These are phyloP conservation scores for Phlyctochytrium planicorne DNA, from an alignment of 192 early-diverging fungal species.

Conservation along the genomic window DNA sequence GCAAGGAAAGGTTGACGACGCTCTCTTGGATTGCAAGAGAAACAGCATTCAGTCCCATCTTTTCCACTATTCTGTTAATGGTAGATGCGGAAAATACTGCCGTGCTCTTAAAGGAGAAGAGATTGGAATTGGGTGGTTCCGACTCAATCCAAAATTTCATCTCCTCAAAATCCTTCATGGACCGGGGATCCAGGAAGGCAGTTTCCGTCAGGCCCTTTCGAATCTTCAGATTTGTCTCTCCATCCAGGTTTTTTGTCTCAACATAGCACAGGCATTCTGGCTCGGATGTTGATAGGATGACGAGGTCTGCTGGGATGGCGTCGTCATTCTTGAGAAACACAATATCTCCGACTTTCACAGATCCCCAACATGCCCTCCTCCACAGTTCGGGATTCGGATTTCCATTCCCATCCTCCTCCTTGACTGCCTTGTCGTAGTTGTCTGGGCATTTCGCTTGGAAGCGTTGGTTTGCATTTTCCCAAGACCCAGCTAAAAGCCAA, in stretches of 20 bases:
- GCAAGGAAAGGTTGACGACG: neutral
- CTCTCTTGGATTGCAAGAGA: neutral
- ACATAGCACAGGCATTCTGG: constrained; percentile 82
- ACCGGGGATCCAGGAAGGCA: constrained; percentile 38
- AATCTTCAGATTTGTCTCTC: constrained; percentile 96
- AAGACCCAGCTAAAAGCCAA: neutral
- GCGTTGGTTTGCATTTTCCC: constrained; percentile 3
- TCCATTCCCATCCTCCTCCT: constrained; percentile 10
- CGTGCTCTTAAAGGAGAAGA: constrained; percentile 87
- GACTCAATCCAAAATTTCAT: constrained; percentile 69
- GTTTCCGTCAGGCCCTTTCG: constrained; percentile 69
- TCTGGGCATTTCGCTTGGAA: constrained; percentile 1
- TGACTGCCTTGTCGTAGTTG: neutral
- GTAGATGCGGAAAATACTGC: constrained; percentile 40
- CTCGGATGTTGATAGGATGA: constrained; percentile 84
- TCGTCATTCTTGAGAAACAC: constrained; percentile 81
- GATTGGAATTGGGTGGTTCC: constrained; percentile 83
- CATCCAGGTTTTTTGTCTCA: constrained; percentile 98
- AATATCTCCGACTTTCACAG: constrained; percentile 86
- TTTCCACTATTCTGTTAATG: neutral
- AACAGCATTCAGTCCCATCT: constrained; percentile 1
- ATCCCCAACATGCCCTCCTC: constrained; percentile 74
- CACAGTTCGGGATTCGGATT: constrained; percentile 42
- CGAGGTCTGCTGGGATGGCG: constrained; percentile 86
- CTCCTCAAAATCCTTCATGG: constrained; percentile 57